Evolutionary conservation across 495 filamentous ascomycete genomes (phyloP).

Genomic region (Neurospora sp.): DNA sequence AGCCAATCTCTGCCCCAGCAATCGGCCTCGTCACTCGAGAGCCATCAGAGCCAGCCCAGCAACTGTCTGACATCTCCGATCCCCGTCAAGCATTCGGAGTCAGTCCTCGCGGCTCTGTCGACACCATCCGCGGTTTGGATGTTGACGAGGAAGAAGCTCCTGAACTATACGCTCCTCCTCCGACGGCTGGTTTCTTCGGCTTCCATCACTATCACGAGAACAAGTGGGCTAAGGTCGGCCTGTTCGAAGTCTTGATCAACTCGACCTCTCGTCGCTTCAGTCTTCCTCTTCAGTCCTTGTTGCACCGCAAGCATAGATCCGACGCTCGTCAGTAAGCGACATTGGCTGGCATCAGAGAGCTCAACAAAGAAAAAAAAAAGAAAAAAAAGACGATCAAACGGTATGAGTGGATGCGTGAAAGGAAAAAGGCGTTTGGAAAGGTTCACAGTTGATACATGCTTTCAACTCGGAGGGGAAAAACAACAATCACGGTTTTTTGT

Average conservation of each 20-base stretch:
- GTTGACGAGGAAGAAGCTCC: neutral
- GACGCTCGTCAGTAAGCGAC: neutral
- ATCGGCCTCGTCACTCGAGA: neutral
- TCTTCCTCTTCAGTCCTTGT: slow-evolving; percentile 9
- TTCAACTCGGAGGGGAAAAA: neutral
- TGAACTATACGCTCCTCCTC: slow-evolving; percentile 12
- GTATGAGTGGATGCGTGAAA: neutral
- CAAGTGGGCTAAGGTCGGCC: slow-evolving; percentile 20
- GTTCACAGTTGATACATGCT: neutral
- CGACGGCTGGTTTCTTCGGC: slow-evolving; percentile 32
- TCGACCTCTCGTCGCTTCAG: slow-evolving; percentile 8
- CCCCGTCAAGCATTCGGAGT: neutral
- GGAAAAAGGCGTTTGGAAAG: neutral
- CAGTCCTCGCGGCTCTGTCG: slow-evolving; percentile 12
- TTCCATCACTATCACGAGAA: slow-evolving; percentile 20
- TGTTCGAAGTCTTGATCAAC: slow-evolving; percentile 24
- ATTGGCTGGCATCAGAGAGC: neutral
- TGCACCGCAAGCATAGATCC: neutral
- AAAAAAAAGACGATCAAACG: neutral
- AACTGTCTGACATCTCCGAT: neutral
- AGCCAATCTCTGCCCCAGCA: neutral
- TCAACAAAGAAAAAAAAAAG: neutral
- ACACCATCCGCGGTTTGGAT: slow-evolving; percentile 8
- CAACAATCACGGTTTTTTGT: neutral
- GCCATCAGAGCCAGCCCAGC: neutral